Base-by-base conservation (phyloP, 805 yeast species). In the Nakazawaea wyomingensis region DNA sequence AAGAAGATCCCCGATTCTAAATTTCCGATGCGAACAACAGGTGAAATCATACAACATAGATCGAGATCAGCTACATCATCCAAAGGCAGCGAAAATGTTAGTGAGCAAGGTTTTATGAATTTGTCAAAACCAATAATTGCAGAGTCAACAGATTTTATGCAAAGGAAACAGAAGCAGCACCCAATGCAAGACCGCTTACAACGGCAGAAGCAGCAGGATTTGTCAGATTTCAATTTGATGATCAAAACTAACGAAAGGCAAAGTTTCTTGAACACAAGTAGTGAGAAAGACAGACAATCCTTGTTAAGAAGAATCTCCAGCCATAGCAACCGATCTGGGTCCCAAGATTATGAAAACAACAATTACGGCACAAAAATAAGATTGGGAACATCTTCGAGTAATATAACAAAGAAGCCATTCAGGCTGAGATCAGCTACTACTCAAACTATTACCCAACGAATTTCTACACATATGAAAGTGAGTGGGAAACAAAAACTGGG, bases 1-100 rank as follows among this genome's bases (percentile, higher is more conserved):
- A 47, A 46, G 13, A 46, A 19, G 27, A 35, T 36, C 31, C n/a
- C 34, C 11, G 11, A 9, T 24, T 24, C 27, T 9, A 24, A 41
- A 24, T 37, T 39, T 13, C 24, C 13, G 13, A 20, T 18, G 48
- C 13, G 27, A 47, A 40, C 60, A 59, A 47, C 50, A 50, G 24
- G 43, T n/a, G n/a, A n/a, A 45, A 13, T 41, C 60, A 13, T 28
- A 54, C 38, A 45, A 47, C 11, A 24, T 9, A 3, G 8, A 24
- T 11, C 8, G 27, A 8, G 27, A 11, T 11, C 27, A 24, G 11
- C 7, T 11, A 11, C 32, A 11, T 29, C 16, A n/a, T 29, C 16
- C 8, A 10, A 29, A 13, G 32, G 32, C 8, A 24, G 27, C 11
- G 11, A 24, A 8, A 8, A 6, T 29, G 37, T 34, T 33, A 17